These are phyloP conservation scores for Naganishia sp. DNA, from an alignment of 1,284 basidiomycete genomes.

Conservation along the genomic window DNA sequence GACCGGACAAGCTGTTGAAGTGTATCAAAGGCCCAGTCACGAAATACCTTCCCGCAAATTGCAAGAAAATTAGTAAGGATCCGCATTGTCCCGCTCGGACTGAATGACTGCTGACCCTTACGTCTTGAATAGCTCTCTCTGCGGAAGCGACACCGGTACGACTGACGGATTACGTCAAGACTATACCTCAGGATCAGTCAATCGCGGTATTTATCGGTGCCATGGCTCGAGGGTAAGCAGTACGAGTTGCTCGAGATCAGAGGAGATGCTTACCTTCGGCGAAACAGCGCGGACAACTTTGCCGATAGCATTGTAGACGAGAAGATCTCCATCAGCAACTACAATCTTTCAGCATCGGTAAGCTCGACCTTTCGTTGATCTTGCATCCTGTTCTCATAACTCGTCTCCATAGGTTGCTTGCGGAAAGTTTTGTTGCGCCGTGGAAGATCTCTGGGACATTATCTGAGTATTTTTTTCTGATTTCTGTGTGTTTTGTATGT, in stretches of 20 bases:
- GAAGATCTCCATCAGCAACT: constrained; percentile 96
- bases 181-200: constrained; percentile 79
- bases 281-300: constrained; percentile 79
- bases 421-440: constrained; percentile 75
- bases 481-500: not conserved
- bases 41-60: constrained; percentile 93
- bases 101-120: constrained; percentile 5
- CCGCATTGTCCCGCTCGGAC: not conserved
- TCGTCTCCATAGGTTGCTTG: constrained; percentile 67
- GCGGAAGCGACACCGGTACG: constrained; percentile 85
- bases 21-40: constrained; percentile 98
- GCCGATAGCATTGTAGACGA: constrained; percentile 91
- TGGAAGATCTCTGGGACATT: constrained; percentile 65
- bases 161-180: constrained; percentile 78
- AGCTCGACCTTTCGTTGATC: constrained; percentile 14
- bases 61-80: constrained; percentile 85
- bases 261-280: not conserved
- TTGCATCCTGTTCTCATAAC: constrained; percentile 6
- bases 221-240: constrained; percentile 77
- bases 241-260: not conserved
- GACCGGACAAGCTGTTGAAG: constrained; percentile 92
- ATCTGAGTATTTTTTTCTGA: constrained; percentile 48
- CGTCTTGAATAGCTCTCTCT: constrained; percentile 68
- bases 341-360: constrained; percentile 87
- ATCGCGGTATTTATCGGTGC: constrained; percentile 96